phyloP scores from a whole-genome alignment of 2,329 filamentous ascomycete genomes.

The Sphaerostilbella broomeana region DNA sequence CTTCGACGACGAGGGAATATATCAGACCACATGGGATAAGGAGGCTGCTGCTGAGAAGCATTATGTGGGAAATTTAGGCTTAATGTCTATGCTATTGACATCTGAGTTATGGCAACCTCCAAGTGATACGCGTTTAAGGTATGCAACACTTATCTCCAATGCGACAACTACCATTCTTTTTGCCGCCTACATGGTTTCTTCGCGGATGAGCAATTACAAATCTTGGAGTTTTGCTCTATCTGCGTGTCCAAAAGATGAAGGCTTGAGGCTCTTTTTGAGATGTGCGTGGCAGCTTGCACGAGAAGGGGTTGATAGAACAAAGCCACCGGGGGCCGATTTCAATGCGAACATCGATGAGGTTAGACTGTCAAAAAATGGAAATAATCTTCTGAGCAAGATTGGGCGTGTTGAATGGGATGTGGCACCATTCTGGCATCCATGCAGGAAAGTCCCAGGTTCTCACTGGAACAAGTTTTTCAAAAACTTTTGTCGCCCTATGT shows the following conservation, averaged over 20 bases:
- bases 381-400: slow-evolving; percentile 4
- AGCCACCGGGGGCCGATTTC: slow-evolving; percentile 16
- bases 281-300: slow-evolving; percentile 16
- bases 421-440: slow-evolving; percentile 6
- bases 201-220: slow-evolving; percentile 9
- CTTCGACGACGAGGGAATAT: slow-evolving; percentile 3
- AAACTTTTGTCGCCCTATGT: slow-evolving; percentile 9
- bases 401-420: slow-evolving; percentile 1
- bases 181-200: slow-evolving; percentile 16
- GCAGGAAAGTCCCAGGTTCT: slow-evolving; percentile 9
- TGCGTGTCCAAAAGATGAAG: slow-evolving; percentile 3
- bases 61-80: slow-evolving; percentile 18
- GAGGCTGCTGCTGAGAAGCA: slow-evolving; percentile 13
- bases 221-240: slow-evolving; percentile 6
- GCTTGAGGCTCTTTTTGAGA: slow-evolving; percentile 13
- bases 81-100: slow-evolving; percentile 21
- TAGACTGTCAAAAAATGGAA: slow-evolving; percentile 13
- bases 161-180: slow-evolving; percentile 18
- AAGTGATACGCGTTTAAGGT: slow-evolving; percentile 14
- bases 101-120: slow-evolving; percentile 15
- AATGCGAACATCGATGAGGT: slow-evolving; percentile 17
- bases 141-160: slow-evolving; percentile 15
- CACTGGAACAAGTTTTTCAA: slow-evolving; percentile 10
- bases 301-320: slow-evolving; percentile 5
- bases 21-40: slow-evolving; percentile 13